These are phyloP conservation scores for Antarctomyces pellizariae DNA, from an alignment of 495 filamentous ascomycete genomes.

Conservation along the genomic window DNA sequence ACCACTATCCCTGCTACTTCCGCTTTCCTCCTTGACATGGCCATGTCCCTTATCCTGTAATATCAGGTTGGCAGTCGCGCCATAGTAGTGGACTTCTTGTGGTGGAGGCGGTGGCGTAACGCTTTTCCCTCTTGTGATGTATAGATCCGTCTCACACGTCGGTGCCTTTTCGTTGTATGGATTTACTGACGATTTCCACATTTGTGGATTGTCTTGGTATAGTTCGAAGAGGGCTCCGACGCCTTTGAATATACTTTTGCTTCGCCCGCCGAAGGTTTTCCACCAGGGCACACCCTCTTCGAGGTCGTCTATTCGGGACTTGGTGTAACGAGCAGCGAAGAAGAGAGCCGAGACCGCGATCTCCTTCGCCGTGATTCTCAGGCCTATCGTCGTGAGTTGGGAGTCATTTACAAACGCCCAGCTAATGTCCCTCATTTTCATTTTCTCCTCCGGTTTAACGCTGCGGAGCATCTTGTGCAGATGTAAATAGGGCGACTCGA, in stretches of 20 bases:
- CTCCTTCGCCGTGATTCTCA: conserved; percentile 54
- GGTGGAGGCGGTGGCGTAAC: too few relatives aligned
- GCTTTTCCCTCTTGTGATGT: too few relatives aligned
- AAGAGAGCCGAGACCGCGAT: conserved; percentile 76
- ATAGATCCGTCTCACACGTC: too few relatives aligned
- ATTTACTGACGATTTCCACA: too few relatives aligned
- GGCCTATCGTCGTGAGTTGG: conserved; percentile 56
- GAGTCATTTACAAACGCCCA: conserved; percentile 90
- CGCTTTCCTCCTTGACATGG: too few relatives aligned
- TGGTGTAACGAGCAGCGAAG: conserved; percentile 47
- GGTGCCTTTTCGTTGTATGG: too few relatives aligned
- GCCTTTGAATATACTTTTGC: conserved; percentile 38
- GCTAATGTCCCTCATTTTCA: conserved; percentile 52
- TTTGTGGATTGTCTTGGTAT: conserved; percentile 47
- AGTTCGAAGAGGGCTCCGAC: conserved; percentile 49
- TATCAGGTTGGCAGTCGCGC: too few relatives aligned
- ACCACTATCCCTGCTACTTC: too few relatives aligned
- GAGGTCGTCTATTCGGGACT: conserved; percentile 50
- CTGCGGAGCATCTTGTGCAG: conserved; percentile 54
- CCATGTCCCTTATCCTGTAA: too few relatives aligned
- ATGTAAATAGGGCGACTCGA: conserved; percentile 62
- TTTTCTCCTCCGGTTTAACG: conserved; percentile 46
- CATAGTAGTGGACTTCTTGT: too few relatives aligned
- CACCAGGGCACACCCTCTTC: conserved; percentile 65
- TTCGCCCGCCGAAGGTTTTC: conserved; percentile 39